Conservation (phyloP, 306 rosid genomes). For the Gastrolobium villosum region DNA sequence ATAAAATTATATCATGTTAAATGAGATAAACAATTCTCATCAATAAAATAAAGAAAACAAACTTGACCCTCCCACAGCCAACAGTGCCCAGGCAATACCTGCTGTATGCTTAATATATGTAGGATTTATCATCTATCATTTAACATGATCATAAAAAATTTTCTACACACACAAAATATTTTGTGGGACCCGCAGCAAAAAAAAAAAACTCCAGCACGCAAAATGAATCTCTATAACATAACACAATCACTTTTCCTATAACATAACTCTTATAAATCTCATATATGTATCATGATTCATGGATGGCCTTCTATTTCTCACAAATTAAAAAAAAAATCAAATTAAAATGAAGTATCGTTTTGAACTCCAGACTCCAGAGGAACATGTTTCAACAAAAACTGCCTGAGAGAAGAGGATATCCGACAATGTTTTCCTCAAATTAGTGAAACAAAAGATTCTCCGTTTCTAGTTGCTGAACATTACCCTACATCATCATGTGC, state of each 20-base stretch:
- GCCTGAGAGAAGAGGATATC: slow-evolving; percentile 43
- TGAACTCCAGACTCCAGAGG: slow-evolving; percentile 4
- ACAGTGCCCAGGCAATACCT: slow-evolving; percentile 37
- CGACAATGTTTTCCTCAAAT: slow-evolving; percentile 43
- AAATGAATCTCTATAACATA: too few species aligned
- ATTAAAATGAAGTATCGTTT: slow-evolving; percentile 6
- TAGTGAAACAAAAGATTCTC: slow-evolving; percentile 8
- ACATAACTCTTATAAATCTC: too few species aligned
- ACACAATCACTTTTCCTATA: too few species aligned
- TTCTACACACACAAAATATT: too few species aligned
- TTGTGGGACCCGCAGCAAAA: too few species aligned
- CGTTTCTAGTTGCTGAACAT: slow-evolving; percentile 24
- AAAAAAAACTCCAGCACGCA: too few species aligned
- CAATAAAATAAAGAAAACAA: slow-evolving; percentile 8
- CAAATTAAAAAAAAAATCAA: neutral
- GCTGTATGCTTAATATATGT: slow-evolving; percentile 25
- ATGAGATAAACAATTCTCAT: too few species aligned
- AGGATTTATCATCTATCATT: too few species aligned
- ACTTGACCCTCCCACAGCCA: slow-evolving; percentile 19
- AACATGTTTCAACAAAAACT: slow-evolving; percentile 53
- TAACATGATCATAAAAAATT: too few species aligned
- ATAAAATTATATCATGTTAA: too few species aligned
- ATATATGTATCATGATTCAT: neutral
- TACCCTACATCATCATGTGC: slow-evolving; percentile 41
- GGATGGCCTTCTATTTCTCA: neutral